These are phyloP conservation scores for Leptoxyphium fumago DNA, from an alignment of 2,329 filamentous ascomycete genomes.

Conservation along the genomic window DNA sequence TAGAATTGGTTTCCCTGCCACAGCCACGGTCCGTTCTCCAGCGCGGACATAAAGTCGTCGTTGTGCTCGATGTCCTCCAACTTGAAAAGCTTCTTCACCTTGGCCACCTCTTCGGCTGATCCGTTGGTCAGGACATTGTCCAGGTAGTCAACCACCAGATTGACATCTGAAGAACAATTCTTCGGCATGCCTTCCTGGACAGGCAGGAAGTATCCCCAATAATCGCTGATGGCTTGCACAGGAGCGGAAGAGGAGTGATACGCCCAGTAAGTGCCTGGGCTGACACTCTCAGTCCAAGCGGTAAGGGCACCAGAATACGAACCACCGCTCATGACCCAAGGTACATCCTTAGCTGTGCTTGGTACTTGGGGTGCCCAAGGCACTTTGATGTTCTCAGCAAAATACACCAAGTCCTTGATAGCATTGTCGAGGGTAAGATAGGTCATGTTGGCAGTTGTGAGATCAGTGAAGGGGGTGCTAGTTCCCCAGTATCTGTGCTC, in stretches of 20 bases:
- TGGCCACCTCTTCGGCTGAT: conserved; percentile 18
- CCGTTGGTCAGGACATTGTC: conserved; percentile 19
- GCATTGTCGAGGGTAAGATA: conserved; percentile 40
- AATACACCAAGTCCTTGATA: conserved; percentile 39
- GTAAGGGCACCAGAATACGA: conserved; percentile 43
- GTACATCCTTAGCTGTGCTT: conserved; percentile 38
- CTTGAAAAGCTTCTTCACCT: conserved; percentile 39
- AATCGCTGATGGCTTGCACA: conserved; percentile 41
- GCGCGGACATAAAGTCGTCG: conserved; percentile 39
- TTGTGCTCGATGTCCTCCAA: conserved; percentile 35
- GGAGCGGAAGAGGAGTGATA: conserved; percentile 43
- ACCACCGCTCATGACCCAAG: conserved; percentile 43
- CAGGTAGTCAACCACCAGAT: conserved; percentile 38
- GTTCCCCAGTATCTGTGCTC: conserved; percentile 47
- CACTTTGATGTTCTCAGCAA: conserved; percentile 38
- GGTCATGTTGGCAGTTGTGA: conserved; percentile 39
- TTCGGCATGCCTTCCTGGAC: conserved; percentile 43
- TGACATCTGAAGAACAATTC: conserved; percentile 42
- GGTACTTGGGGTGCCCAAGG: conserved; percentile 36
- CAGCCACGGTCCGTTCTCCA: conserved; percentile 41
- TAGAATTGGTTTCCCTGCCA: conserved; percentile 43
- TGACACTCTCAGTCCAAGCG: conserved; percentile 39
- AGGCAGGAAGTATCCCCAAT: conserved; percentile 44
- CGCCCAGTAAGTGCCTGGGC: conserved; percentile 45
- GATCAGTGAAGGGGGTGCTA: conserved; percentile 36